These are phyloP conservation scores for Arabis hirsuta DNA, from an alignment of 345 rosid species.

Conservation along the genomic window DNA sequence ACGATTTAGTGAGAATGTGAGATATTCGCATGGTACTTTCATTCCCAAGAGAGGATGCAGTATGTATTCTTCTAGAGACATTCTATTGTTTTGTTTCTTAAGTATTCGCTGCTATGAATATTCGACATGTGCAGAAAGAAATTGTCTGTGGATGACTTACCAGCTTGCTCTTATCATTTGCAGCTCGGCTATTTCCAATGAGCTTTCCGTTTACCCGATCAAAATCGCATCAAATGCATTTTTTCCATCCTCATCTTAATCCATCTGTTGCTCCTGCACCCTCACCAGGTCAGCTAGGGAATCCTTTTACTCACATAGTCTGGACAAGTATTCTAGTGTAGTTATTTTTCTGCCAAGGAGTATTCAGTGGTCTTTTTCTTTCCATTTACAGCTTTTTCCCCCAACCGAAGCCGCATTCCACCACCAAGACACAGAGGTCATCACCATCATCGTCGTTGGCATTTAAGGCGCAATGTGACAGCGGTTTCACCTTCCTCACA, in stretches of 20 bases:
- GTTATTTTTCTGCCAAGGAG: slow-evolving; percentile 30
- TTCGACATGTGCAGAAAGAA: slow-evolving; percentile 7
- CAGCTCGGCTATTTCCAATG: slow-evolving; percentile 62
- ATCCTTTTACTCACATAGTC: slow-evolving; percentile 1
- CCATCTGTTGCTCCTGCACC: slow-evolving; percentile 52
- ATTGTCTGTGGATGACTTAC: slow-evolving; percentile 24
- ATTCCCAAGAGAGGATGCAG: slow-evolving; percentile 5
- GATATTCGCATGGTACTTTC: slow-evolving; percentile 7
- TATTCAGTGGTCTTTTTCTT: slow-evolving; percentile 29
- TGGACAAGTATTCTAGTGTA: not conserved
- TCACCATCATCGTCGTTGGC: slow-evolving; percentile 62
- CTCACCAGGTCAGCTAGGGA: slow-evolving; percentile 58
- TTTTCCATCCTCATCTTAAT: slow-evolving; percentile 49
- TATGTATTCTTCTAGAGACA: not conserved
- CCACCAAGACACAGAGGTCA: slow-evolving; percentile 53
- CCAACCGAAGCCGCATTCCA: slow-evolving; percentile 50
- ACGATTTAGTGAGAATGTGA: not conserved
- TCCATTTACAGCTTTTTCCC: slow-evolving; percentile 48
- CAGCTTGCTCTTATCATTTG: slow-evolving; percentile 34
- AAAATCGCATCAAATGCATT: slow-evolving; percentile 43
- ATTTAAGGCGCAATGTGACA: slow-evolving; percentile 51
- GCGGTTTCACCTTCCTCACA: slow-evolving; percentile 75
- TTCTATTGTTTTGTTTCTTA: not conserved
- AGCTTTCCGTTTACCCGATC: slow-evolving; percentile 48
- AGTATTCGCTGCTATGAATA: not conserved